Percentiles rank a stretch among this genome's conserved stretches.
Conservation (phyloP, 2,329 filamentous ascomycete genomes). For the Tolypocladium amazonense region DNA sequence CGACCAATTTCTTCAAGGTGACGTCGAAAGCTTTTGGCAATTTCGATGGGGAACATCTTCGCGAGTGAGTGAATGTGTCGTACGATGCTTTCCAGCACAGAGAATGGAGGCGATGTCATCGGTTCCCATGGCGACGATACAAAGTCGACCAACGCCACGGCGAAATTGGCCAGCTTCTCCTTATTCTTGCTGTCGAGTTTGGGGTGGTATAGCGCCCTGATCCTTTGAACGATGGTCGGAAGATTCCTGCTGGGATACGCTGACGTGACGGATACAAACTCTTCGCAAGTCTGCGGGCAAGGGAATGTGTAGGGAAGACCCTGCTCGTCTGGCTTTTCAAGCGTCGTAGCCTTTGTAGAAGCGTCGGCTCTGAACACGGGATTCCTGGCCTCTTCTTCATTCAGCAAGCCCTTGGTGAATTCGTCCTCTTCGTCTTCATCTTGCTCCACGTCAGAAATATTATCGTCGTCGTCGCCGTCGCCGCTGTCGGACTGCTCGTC, state of each 20-base stretch:
- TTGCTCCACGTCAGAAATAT: conserved; percentile 24
- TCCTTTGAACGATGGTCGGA: conserved; percentile 74
- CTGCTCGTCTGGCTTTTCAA: conserved; percentile 33
- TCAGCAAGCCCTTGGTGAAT: conserved; percentile 59
- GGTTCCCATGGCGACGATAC: conserved; percentile 37
- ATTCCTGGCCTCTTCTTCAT: conserved; percentile 44
- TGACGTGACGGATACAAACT: conserved; percentile 59
- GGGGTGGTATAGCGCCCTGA: conserved; percentile 85
- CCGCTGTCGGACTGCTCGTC: conserved; percentile 38
- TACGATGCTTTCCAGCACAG: conserved; percentile 65
- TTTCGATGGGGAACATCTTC: conserved; percentile 70
- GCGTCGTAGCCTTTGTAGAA: conserved; percentile 23
- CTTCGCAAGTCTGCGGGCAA: conserved; percentile 69
- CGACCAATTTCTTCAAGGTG: conserved; percentile 50
- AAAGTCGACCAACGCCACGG: conserved; percentile 54
- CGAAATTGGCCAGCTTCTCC: conserved; percentile 61
- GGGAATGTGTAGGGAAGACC: conserved; percentile 74
- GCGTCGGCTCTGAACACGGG: conserved; percentile 38
- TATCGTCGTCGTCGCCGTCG: conserved; percentile 34
- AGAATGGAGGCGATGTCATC: conserved; percentile 44
- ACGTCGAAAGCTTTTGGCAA: conserved; percentile 67
- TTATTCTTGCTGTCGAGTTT: conserved; percentile 81
- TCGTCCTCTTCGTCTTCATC: conserved; percentile 50
- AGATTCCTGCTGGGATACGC: conserved; percentile 53
- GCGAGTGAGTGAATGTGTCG: conserved; percentile 90